These are phyloP conservation scores for Eucalyptus tenuipes DNA, from an alignment of 345 rosid species.

Conservation along the genomic window DNA sequence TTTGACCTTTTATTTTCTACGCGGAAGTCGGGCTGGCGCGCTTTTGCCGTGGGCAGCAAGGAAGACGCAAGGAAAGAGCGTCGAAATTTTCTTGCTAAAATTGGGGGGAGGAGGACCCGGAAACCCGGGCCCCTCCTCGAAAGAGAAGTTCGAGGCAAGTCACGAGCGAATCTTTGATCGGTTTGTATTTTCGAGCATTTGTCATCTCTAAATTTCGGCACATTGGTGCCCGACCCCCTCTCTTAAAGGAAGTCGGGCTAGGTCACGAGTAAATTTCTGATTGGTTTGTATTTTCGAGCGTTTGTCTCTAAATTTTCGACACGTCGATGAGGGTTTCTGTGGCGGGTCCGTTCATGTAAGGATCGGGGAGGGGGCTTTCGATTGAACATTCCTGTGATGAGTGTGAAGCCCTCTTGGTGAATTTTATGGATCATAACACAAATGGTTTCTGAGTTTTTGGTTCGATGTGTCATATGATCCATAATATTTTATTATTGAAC, in stretches of 20 bases:
- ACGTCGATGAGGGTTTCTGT: rapidly evolving
- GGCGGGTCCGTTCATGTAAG: no score
- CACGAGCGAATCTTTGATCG: neutral
- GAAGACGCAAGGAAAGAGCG: neutral
- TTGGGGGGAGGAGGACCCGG: neutral
- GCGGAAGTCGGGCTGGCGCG: neutral
- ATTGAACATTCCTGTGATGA: neutral
- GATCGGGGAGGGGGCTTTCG: rapidly evolving
- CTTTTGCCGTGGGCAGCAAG: neutral
- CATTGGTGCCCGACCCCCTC: no score
- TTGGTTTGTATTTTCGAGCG: rapidly evolving
- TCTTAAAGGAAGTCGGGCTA: no score
- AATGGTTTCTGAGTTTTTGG: no score
- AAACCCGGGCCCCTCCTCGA: neutral
- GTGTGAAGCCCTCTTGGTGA: rapidly evolving
- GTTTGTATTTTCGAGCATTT: neutral
- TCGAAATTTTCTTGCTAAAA: neutral
- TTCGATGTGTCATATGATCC: no score
- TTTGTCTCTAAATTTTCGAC: no score
- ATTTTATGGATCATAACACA: neutral
- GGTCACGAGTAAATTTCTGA: rapidly evolving
- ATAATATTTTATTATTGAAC: no score
- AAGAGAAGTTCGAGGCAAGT: neutral
- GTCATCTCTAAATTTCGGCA: rapidly evolving
- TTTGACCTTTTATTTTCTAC: neutral